phyloP scores from a whole-genome alignment of 768 basidiomycete genomes.

The Xanthoconium purpureum region DNA sequence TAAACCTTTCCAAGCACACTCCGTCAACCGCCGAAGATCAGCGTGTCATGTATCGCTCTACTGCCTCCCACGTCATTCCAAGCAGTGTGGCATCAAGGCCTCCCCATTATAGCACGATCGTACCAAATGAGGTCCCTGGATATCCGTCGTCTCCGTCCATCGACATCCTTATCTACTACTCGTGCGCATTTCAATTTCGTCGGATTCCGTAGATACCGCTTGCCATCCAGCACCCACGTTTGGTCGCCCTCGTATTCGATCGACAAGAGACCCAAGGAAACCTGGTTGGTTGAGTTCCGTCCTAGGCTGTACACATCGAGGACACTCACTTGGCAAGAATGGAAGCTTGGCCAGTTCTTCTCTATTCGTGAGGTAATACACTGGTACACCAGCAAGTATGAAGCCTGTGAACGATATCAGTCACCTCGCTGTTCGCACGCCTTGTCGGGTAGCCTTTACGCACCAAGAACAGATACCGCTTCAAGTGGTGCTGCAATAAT shows the following conservation, averaged over 20 bases:
- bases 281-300: slow-evolving; percentile 27
- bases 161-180: slow-evolving; percentile 6
- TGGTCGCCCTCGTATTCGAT: slow-evolving; percentile 50
- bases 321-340: slow-evolving; percentile 36
- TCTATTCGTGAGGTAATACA: slow-evolving; percentile 76
- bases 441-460: slow-evolving; percentile 17
- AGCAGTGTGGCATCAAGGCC: too few species aligned
- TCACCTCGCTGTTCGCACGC: neutral
- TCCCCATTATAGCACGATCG: too few species aligned
- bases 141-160: too few species aligned
- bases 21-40: too few species aligned
- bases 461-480: slow-evolving; percentile 83
- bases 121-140: too few species aligned
- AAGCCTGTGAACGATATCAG: slow-evolving; percentile 49
- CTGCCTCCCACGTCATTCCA: neutral
- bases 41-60: neutral
- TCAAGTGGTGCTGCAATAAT: slow-evolving; percentile 89
- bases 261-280: slow-evolving; percentile 40
- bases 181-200: slow-evolving; percentile 58
- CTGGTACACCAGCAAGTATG: slow-evolving; percentile 72
- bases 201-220: slow-evolving; percentile 66
- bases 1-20: too few species aligned
- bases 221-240: slow-evolving; percentile 67
- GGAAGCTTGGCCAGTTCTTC: slow-evolving; percentile 39
- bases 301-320: neutral